Conservation (phyloP, 73 alveolate genomes). For the Stentor roeselii region DNA sequence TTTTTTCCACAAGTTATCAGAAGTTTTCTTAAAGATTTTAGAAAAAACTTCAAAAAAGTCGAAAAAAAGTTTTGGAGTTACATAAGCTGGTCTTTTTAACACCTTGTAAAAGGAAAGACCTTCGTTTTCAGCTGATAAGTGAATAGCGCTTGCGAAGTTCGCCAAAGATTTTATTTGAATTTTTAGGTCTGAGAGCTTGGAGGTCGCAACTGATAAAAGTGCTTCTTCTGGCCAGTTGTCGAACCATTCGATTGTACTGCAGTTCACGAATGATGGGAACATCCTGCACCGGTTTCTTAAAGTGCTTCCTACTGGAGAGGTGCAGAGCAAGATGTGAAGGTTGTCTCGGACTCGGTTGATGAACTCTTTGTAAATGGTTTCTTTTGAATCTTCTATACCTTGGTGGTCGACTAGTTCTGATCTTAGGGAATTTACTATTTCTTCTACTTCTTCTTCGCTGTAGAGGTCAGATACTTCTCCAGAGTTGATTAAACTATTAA, state of each 20-base stretch:
- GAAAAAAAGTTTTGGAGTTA: conserved; percentile 86
- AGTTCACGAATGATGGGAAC: conserved; percentile 91
- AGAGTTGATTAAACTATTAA: conserved; percentile 86
- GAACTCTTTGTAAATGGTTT: conserved; percentile 82
- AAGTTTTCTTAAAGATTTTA: conserved; percentile 70
- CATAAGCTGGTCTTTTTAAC: conserved; percentile 80
- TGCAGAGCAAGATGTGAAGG: conserved; percentile 81
- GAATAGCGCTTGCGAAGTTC: conserved; percentile 59
- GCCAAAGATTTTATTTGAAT: conserved; percentile 77
- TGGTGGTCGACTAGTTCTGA: conserved; percentile 73
- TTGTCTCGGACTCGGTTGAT: conserved; percentile 83
- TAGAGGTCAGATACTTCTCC: conserved; percentile 97
- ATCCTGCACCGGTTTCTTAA: conserved; percentile 87
- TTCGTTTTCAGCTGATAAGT: conserved; percentile 49
- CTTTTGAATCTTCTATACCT: conserved; percentile 60
- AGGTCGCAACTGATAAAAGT: conserved; percentile 73
- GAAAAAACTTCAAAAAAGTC: conserved; percentile 84
- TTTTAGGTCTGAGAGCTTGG: conserved; percentile 44
- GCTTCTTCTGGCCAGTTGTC: conserved; percentile 98
- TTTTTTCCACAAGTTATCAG: conserved; percentile 51
- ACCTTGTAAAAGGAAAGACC: conserved; percentile 58
- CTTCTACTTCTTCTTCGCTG: conserved; percentile 93
- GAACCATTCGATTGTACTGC: conserved; percentile 95
- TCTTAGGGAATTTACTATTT: conserved; percentile 71
- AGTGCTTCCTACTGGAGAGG: conserved; percentile 96